Evolutionary conservation across 768 basidiomycete species (phyloP).

Genomic region (Leccinum imitatum): DNA sequence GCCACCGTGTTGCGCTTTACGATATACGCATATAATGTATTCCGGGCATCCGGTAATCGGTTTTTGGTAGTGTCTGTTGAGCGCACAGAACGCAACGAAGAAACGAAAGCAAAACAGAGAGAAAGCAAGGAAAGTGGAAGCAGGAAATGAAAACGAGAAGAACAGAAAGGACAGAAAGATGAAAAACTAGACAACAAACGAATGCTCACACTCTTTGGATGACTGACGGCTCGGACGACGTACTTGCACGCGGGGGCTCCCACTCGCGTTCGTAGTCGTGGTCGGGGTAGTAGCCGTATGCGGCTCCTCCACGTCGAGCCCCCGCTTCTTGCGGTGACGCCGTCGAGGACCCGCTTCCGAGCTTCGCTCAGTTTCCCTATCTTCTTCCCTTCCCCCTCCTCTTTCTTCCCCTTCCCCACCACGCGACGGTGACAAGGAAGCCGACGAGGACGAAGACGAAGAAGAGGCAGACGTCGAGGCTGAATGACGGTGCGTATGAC

Average conservation of each 20-base stretch:
- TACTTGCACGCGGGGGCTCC: not conserved
- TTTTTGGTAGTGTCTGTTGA: not conserved
- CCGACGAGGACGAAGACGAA: slow-evolving; percentile 8
- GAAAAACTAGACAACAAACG: not conserved
- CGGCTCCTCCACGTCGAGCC: slow-evolving; percentile 10
- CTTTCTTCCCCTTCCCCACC: slow-evolving; percentile 15
- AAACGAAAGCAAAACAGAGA: not conserved
- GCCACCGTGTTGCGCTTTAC: slow-evolving; percentile 6
- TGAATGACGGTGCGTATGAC: not conserved
- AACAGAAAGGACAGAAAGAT: not conserved
- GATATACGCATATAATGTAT: not conserved
- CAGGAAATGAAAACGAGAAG: not conserved
- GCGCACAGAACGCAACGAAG: not conserved
- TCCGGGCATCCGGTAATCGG: not conserved
- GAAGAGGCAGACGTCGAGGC: slow-evolving; percentile 19
- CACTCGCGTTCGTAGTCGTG: not conserved
- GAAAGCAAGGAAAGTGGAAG: not conserved
- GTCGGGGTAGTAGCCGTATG: not conserved
- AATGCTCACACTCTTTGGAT: slow-evolving; percentile 18
- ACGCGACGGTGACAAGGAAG: slow-evolving; percentile 7
- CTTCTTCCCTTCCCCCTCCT: not conserved
- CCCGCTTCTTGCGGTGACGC: slow-evolving; percentile 21
- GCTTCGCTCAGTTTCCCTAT: not conserved
- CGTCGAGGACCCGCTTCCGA: slow-evolving; percentile 7
- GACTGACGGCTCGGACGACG: not conserved